These are phyloP conservation scores for Carpinus viminea DNA, from an alignment of 306 rosid genomes.

Conservation along the genomic window DNA sequence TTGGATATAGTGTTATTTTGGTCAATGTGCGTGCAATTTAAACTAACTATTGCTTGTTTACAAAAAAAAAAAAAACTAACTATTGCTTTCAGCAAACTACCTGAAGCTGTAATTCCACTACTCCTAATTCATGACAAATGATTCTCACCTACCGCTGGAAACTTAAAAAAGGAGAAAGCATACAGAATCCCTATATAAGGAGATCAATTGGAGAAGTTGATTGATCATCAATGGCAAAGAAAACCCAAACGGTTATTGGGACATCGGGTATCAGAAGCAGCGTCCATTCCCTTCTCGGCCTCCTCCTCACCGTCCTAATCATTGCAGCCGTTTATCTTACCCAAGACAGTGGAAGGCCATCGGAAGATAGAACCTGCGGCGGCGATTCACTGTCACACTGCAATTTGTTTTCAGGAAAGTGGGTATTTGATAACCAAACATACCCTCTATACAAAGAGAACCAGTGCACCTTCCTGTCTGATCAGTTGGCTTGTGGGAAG, in stretches of 20 bases:
- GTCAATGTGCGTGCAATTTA: not conserved
- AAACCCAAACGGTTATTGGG: constrained; percentile 32
- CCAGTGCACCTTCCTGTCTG: constrained; percentile 74
- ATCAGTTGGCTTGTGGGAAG: constrained; percentile 86
- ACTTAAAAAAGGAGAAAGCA: constrained; percentile 44
- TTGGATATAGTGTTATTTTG: not conserved
- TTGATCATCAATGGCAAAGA: constrained; percentile 32
- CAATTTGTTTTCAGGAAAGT: constrained; percentile 66
- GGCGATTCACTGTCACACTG: constrained; percentile 34
- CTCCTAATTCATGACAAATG: constrained; percentile 31
- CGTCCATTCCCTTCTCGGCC: constrained; percentile 55
- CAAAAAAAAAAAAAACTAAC: too few species aligned
- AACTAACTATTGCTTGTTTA: too few species aligned
- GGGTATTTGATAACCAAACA: constrained; percentile 72
- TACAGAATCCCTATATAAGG: not conserved
- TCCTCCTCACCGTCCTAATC: constrained; percentile 52
- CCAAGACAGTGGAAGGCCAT: constrained; percentile 31
- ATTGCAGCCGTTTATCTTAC: constrained; percentile 45
- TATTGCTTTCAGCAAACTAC: constrained; percentile 44
- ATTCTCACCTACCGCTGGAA: constrained; percentile 52
- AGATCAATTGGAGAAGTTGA: constrained; percentile 7
- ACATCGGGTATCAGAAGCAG: constrained; percentile 59
- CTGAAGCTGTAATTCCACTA: constrained; percentile 16
- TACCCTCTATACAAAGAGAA: constrained; percentile 71
- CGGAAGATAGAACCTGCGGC: constrained; percentile 17